Base-by-base conservation (phyloP, 2,329 filamentous ascomycete genomes). In the Paraphaeosphaeria sporulosa region DNA sequence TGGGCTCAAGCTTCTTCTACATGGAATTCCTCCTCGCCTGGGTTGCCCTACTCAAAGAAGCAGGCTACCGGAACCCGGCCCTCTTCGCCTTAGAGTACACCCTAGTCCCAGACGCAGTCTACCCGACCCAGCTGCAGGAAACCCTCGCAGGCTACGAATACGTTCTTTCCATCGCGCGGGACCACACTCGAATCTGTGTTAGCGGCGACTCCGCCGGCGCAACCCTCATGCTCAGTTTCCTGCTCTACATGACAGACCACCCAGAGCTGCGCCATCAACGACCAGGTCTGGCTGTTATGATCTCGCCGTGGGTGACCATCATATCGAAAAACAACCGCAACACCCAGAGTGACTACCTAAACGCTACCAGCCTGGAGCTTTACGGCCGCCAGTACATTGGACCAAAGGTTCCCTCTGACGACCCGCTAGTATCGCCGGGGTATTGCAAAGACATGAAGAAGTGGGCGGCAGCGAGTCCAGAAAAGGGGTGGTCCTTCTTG, bases 1-100 rank as follows among this genome's bases (percentile, higher is more conserved):
- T 96, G 89, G 93, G 92, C 3, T 93, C 90, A 13, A 83, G 85
- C 19, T 91, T 90, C 79, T 96, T 96, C 76, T 96, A 96, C 75
- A 85, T 78, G 70, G 93, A 96, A 70, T 95, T 94, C 66, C 82
- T 96, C 2, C 80, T 94, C 56, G 86, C 87, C 9, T 93, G 90
- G 89, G 80, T 91, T 13, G 82, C 84, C 46, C 79, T 93, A 19
- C 82, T 96, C 42, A 83, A 86, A 57, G 79, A 85, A 54, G 80
- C 83, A 19, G 90, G 90, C 1, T 94, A 90, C 74, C 75, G 80
- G 10, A 95, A 94, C 70, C 92, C 92, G 0, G 90, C 90, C 23
- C 85, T 95, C 3, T 93, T 95, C 71, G 87, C 90, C 0, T 81
- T 95, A 5, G 91, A 95, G 61, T 95, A 95, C 73, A 92, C 89